phyloP scores from a whole-genome alignment of 2,329 filamentous ascomycete genomes.

The Laburnicola sp. region DNA sequence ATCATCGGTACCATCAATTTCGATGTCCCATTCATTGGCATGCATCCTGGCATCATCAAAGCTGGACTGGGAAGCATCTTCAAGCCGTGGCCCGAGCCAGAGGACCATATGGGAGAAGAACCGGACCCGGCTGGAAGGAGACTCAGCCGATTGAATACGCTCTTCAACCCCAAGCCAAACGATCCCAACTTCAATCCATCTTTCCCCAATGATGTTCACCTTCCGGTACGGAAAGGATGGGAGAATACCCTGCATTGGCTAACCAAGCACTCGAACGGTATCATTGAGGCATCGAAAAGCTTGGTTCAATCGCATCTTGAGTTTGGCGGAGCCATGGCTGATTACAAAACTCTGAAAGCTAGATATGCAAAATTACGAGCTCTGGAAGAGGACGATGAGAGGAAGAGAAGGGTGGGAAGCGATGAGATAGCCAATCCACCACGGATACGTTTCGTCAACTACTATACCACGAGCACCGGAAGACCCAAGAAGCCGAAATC shows the following conservation, averaged over 20 bases:
- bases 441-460: slow-evolving; percentile 80
- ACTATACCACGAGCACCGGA: slow-evolving; percentile 85
- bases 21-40: slow-evolving; percentile 83
- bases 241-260: slow-evolving; percentile 72
- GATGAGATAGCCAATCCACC: slow-evolving; percentile 42
- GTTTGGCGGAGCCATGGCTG: slow-evolving; percentile 78
- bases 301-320: slow-evolving; percentile 81
- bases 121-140: slow-evolving; percentile 16
- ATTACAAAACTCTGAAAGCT: slow-evolving; percentile 69
- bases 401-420: slow-evolving; percentile 34
- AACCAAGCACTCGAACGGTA: slow-evolving; percentile 75
- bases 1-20: slow-evolving; percentile 81
- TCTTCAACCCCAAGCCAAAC: slow-evolving; percentile 42
- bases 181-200: slow-evolving; percentile 74
- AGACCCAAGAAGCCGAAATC: slow-evolving; percentile 60
- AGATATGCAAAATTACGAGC: slow-evolving; percentile 71
- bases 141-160: slow-evolving; percentile 40
- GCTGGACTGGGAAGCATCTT: slow-evolving; percentile 82
- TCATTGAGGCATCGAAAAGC: slow-evolving; percentile 69
- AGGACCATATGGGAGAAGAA: slow-evolving; percentile 22
- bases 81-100: slow-evolving; percentile 46
- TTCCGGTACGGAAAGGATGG: slow-evolving; percentile 71
- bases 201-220: slow-evolving; percentile 72
- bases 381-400: slow-evolving; percentile 70
- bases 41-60: slow-evolving; percentile 85